These are phyloP conservation scores for Astrothelium macrocarpum DNA, from an alignment of 495 filamentous ascomycete genomes.

Conservation along the genomic window DNA sequence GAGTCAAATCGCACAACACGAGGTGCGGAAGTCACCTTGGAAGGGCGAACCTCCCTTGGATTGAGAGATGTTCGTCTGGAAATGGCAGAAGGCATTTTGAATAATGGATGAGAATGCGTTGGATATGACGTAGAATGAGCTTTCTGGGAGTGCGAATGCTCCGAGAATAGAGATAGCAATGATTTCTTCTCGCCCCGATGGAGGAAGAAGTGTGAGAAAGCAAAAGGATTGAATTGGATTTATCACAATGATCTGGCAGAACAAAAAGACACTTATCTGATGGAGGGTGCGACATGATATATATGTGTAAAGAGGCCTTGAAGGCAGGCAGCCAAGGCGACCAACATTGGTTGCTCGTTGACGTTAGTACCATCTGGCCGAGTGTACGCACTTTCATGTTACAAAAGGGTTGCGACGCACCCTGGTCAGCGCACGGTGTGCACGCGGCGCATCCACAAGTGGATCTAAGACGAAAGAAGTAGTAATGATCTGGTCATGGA, in stretches of 20 bases:
- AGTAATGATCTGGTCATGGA: conserved; percentile 4
- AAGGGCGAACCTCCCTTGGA: background rate
- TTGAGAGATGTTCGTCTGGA: background rate
- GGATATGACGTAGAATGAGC: background rate
- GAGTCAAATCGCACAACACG: background rate
- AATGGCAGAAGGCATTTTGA: background rate
- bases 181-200: background rate
- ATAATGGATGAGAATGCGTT: background rate
- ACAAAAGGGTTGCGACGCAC: background rate
- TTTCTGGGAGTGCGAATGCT: background rate
- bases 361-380: background rate
- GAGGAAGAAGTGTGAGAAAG: background rate
- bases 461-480: background rate
- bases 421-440: background rate
- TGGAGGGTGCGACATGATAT: background rate
- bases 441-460: background rate
- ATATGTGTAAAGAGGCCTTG: conserved; percentile 3
- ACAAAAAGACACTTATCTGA: conserved; percentile 1
- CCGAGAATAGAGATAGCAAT: background rate
- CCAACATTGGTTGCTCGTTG: background rate
- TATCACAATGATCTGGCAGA: background rate
- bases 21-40: background rate
- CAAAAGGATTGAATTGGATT: background rate
- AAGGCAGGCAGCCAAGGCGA: background rate
- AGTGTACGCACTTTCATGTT: background rate